These are phyloP conservation scores for Carex cristatella DNA, from an alignment of 176 grass and related monocot genomes.

Conservation along the genomic window DNA sequence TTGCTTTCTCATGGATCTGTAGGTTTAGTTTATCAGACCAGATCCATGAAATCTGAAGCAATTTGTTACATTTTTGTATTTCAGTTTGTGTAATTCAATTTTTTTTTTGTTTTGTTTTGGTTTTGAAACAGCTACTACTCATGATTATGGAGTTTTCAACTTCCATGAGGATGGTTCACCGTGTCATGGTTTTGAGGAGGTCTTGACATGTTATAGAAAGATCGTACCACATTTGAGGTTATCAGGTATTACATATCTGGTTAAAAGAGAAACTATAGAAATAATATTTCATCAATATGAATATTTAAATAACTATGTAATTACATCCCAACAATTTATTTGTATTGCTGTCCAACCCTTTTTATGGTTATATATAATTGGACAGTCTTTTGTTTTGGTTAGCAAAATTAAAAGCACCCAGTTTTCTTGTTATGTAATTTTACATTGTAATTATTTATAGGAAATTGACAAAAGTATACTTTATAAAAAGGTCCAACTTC, in stretches of 20 bases:
- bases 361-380: not conserved
- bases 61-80: not conserved
- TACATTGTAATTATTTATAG: not conserved
- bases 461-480: not conserved
- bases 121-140: conserved; percentile 51
- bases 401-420: not conserved
- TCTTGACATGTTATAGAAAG: conserved; percentile 64
- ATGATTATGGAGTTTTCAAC: conserved; percentile 74
- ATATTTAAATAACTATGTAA: not conserved
- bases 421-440: not conserved
- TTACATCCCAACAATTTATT: too few relatives aligned
- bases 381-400: not conserved
- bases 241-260: conserved; percentile 30
- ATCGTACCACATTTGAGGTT: conserved; percentile 69
- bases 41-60: not conserved
- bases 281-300: not conserved
- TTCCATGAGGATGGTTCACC: conserved; percentile 65
- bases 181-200: conserved; percentile 93
- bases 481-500: conserved; percentile 61
- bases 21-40: not conserved
- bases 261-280: not conserved
- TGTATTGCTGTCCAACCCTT: not conserved
- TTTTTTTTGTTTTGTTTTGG: not conserved
- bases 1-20: not conserved
- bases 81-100: not conserved